Percentiles rank a stretch among this genome's conserved stretches.
Conservation (phyloP, 2,329 filamentous ascomycete genomes). For the Aphanocladium album region DNA sequence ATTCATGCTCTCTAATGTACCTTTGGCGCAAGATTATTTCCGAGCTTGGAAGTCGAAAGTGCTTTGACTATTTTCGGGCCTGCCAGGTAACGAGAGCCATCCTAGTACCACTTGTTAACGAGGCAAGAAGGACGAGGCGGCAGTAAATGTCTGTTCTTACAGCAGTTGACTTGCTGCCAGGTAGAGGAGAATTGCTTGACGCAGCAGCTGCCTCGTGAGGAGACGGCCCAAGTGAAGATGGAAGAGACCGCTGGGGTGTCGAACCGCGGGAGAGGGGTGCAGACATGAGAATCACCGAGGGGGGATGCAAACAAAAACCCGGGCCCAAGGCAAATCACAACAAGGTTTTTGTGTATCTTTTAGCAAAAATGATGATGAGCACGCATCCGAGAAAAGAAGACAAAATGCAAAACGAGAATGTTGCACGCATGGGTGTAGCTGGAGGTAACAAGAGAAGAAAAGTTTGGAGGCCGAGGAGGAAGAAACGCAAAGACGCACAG, state of each 20-base stretch:
- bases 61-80: slow-evolving; percentile 41
- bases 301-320: slow-evolving; percentile 13
- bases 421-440: slow-evolving; percentile 9
- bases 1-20: slow-evolving; percentile 27
- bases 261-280: slow-evolving; percentile 23
- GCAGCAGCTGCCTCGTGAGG: not conserved
- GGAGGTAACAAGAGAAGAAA: slow-evolving; percentile 12
- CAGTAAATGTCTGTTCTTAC: not conserved
- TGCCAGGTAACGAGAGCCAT: slow-evolving; percentile 15
- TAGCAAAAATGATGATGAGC: slow-evolving; percentile 22
- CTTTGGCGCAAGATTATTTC: slow-evolving; percentile 51
- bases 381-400: slow-evolving; percentile 25
- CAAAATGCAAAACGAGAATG: slow-evolving; percentile 17
- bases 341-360: not conserved
- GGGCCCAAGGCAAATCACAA: slow-evolving; percentile 7
- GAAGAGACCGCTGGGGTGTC: slow-evolving; percentile 22
- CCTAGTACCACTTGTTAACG: slow-evolving; percentile 18
- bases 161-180: not conserved
- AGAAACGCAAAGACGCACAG: slow-evolving; percentile 1
- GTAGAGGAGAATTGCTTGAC: not conserved
- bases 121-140: slow-evolving; percentile 14
- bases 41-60: slow-evolving; percentile 49
- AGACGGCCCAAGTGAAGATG: slow-evolving; percentile 1
- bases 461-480: not conserved
- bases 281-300: slow-evolving; percentile 25